Conservation (phyloP, 176 grass and related monocot genomes). For the maize (Zea mays) region DNA sequence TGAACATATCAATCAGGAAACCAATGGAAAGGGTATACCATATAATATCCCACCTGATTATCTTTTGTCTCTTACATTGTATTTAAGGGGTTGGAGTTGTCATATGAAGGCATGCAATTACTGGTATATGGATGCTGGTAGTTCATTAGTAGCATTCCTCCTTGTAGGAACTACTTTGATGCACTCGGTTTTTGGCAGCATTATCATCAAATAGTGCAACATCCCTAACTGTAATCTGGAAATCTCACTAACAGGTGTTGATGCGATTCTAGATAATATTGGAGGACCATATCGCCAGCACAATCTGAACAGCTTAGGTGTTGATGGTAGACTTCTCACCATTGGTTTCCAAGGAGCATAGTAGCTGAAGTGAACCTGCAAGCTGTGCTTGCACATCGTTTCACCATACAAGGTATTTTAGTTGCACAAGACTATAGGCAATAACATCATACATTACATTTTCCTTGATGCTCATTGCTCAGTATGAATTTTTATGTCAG, state of each 20-base stretch:
- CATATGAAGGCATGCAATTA: not conserved
- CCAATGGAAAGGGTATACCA: slow-evolving; percentile 61
- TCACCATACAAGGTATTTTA: slow-evolving; percentile 75
- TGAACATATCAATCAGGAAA: slow-evolving; percentile 72
- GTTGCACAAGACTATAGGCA: not conserved
- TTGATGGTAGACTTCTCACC: slow-evolving; percentile 83
- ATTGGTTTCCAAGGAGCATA: slow-evolving; percentile 68
- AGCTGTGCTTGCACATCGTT: slow-evolving; percentile 58
- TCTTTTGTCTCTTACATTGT: not conserved
- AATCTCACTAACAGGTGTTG: slow-evolving; percentile 48
- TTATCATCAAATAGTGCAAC: not conserved
- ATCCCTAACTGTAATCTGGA: not conserved
- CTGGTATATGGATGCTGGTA: not conserved
- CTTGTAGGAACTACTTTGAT: not conserved
- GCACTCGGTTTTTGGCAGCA: not conserved
- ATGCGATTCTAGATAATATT: slow-evolving; percentile 83
- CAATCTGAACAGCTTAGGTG: slow-evolving; percentile 64
- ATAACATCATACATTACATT: not conserved
- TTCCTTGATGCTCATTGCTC: not conserved
- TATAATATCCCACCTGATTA: not conserved
- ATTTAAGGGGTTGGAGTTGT: not conserved
- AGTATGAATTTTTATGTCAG: slow-evolving; percentile 31
- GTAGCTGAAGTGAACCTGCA: slow-evolving; percentile 55
- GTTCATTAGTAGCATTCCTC: no score
- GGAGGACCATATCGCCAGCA: slow-evolving; percentile 64